phyloP scores from a whole-genome alignment of 176 grass and related monocot genomes.

The Oryza brachyantha region DNA sequence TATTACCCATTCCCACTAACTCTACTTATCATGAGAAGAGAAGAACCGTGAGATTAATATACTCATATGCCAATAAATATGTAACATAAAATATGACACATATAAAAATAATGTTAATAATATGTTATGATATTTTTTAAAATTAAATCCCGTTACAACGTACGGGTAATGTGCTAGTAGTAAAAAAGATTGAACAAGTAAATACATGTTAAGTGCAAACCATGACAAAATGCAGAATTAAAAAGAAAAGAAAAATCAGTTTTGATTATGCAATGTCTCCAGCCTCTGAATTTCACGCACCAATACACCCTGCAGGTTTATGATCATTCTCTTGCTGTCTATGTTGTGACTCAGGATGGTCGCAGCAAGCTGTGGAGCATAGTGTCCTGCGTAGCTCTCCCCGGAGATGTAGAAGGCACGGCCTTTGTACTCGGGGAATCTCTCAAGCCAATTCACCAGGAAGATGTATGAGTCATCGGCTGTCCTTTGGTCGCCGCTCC shows the following conservation, averaged over 20 bases:
- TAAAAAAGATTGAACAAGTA: too few species aligned
- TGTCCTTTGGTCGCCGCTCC: constrained; percentile 28
- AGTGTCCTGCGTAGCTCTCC: constrained; percentile 50
- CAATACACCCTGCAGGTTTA: constrained; percentile 25
- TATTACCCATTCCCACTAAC: too few species aligned
- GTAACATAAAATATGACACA: too few species aligned
- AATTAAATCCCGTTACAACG: too few species aligned
- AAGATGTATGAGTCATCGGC: constrained; percentile 19
- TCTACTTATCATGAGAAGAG: too few species aligned
- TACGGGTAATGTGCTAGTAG: too few species aligned
- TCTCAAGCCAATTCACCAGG: constrained; percentile 41
- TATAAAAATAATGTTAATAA: too few species aligned
- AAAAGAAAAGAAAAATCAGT: not conserved
- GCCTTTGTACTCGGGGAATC: constrained; percentile 36
- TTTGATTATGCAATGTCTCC: not conserved
- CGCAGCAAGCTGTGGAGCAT: constrained; percentile 31
- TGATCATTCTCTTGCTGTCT: not conserved
- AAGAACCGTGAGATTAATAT: too few species aligned
- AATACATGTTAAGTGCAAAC: not conserved
- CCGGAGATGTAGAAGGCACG: constrained; percentile 45
- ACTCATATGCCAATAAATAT: too few species aligned
- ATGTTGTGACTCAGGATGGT: constrained; percentile 22
- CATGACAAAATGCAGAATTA: not conserved
- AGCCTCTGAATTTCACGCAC: not conserved
- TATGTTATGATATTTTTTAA: too few species aligned